A percentile compares a stretch with the other conserved stretches of the same genome.
Conservation (phyloP, 257 asterid species). For the Mitragyna speciosa region DNA sequence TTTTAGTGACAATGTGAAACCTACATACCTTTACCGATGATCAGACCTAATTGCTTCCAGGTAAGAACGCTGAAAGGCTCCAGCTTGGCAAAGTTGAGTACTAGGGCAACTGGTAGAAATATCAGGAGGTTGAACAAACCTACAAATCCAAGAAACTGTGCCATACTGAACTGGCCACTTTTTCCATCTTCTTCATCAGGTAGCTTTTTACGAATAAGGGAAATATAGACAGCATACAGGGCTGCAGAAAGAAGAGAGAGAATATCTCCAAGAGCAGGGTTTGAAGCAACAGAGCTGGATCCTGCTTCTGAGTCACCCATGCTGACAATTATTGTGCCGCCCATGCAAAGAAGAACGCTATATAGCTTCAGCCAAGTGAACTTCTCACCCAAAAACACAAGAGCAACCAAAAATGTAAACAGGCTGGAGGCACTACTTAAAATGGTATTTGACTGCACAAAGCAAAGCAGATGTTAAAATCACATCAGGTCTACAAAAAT, state of each 20-base stretch:
- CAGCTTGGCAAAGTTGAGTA: slow-evolving; percentile 53
- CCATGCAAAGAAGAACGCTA: slow-evolving; percentile 95
- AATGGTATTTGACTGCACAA: slow-evolving; percentile 81
- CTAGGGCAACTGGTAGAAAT: slow-evolving; percentile 69
- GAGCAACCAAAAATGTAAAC: slow-evolving; percentile 89
- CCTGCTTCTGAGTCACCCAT: slow-evolving; percentile 69
- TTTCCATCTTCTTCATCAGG: slow-evolving; percentile 79
- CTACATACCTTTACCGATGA: slow-evolving; percentile 86
- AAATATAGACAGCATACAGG: slow-evolving; percentile 77
- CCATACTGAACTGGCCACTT: slow-evolving; percentile 74
- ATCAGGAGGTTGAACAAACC: slow-evolving; percentile 82
- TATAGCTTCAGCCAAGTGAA: slow-evolving; percentile 83
- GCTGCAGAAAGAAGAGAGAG: slow-evolving; percentile 75
- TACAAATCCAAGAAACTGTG: slow-evolving; percentile 89
- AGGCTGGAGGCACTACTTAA: slow-evolving; percentile 91
- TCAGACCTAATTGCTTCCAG: slow-evolving; percentile 66
- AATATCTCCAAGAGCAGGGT: slow-evolving; percentile 73
- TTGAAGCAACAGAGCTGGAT: slow-evolving; percentile 50
- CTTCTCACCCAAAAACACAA: slow-evolving; percentile 78
- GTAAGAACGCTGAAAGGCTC: slow-evolving; percentile 58
- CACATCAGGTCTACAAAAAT: slow-evolving; percentile 14
- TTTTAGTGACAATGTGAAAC: not conserved
- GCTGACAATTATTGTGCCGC: slow-evolving; percentile 83
- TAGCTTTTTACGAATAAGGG: slow-evolving; percentile 73
- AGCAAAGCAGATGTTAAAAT: slow-evolving; percentile 21